Conservation (phyloP, 139 green algal species). For the Diplosphaera chodatii region DNA sequence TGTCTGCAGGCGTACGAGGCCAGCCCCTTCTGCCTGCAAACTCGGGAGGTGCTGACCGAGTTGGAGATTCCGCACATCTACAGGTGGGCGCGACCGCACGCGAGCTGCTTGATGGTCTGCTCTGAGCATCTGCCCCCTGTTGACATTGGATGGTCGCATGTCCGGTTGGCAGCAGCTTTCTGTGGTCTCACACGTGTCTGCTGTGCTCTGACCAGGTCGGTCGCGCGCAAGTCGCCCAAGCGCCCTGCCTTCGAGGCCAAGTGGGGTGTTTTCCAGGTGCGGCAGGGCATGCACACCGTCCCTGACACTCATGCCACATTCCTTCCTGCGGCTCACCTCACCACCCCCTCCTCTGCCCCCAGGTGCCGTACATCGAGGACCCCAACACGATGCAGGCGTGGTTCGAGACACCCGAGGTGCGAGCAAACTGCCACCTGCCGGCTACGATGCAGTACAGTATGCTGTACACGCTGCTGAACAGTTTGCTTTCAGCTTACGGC, state of each 20-base stretch:
- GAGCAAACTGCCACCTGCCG: too few species aligned
- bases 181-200: too few species aligned
- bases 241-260: conserved; percentile 68
- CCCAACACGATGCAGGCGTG: conserved; percentile 81
- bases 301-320: neutral
- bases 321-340: neutral
- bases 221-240: conserved; percentile 69
- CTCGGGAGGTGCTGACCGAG: conserved; percentile 34
- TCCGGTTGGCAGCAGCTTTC: too few species aligned
- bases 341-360: neutral
- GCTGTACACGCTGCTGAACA: too few species aligned
- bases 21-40: conserved; percentile 33
- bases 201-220: too few species aligned
- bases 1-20: conserved; percentile 62
- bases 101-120: too few species aligned
- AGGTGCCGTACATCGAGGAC: conserved; percentile 55
- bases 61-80: conserved; percentile 30
- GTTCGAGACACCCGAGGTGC: conserved; percentile 65
- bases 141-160: too few species aligned
- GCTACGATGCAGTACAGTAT: too few species aligned
- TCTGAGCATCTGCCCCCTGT: too few species aligned
- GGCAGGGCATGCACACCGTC: too few species aligned
- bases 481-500: too few species aligned
- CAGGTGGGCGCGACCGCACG: neutral
- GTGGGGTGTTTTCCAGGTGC: conserved; percentile 65